Evolutionary conservation across 768 basidiomycete genomes (phyloP), one percentile per base, ranked within the genome.

Genomic region (Tylopilus cervinicoccineus): DNA sequence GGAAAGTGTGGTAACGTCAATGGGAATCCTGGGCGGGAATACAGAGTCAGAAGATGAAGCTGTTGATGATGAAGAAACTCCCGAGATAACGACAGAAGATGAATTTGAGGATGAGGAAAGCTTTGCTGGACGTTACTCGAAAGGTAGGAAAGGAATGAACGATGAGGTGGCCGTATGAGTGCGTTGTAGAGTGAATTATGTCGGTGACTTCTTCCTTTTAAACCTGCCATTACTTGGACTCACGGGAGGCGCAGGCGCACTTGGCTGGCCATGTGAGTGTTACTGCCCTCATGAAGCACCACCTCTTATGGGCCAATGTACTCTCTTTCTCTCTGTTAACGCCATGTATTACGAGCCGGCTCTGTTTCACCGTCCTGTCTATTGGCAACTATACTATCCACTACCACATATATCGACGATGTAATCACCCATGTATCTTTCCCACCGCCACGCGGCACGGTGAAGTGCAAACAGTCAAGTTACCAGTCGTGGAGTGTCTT

Each of bases 401-500:
- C 40, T 64, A 64, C 43, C 54, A 46, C 60, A 52, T 59, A 53
- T 56, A 52, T 62, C 38, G 54, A 56, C 50, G 38, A 51, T 61
- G 56, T 62, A 64, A 55, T 65, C 43, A 50, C 28, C 47, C 49
- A 32, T 39, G 14, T 50, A 50, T 51, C 39, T 50, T 31, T 22
- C 14, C 19, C 32, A 26, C 42, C 19, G 29, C 45, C 38, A 39
- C 41, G 41, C 26, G 26, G 45, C 32, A 38, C 32, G 16, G 8
- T 36, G 23, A 16, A 32, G 32, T 38, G 41, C 38, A 24, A 37
- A 14, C 19, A 16, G 11, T 23, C 38, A n/a, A 38, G 48, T 68
- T 63, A 90, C 88, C 88, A 91, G 52, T 89, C 85, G 59, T 85
- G 73, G 10, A 91, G 71, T 33, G 76, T 74, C 53, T 77, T 75